Evolutionary conservation across 306 rosid species (phyloP).

Genomic region (Ziziphus jujuba): DNA sequence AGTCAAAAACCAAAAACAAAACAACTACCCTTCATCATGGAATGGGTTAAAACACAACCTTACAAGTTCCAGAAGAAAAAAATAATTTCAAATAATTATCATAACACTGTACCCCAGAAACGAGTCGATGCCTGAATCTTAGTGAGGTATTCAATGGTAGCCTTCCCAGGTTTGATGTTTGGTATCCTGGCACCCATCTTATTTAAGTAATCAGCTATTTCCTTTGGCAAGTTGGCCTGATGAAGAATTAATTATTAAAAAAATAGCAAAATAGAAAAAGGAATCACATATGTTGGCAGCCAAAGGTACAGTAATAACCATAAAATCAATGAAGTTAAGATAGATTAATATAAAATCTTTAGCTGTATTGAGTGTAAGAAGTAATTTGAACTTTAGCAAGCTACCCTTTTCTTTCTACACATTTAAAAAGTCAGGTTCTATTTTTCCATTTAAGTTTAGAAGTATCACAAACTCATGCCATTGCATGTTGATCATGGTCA

Average conservation of each 20-base stretch:
- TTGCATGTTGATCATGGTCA: too few species aligned
- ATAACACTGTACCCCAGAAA: slow-evolving; percentile 74
- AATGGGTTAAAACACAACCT: slow-evolving; percentile 15
- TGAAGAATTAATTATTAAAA: slow-evolving; percentile 25
- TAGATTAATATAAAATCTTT: too few species aligned
- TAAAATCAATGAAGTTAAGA: not conserved
- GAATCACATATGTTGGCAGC: not conserved
- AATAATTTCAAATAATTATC: too few species aligned
- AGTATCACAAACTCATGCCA: too few species aligned
- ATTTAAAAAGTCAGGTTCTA: too few species aligned
- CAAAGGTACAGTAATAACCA: not conserved
- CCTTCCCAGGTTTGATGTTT: slow-evolving; percentile 90
- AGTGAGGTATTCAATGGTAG: slow-evolving; percentile 87
- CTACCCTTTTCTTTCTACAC: too few species aligned
- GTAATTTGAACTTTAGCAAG: too few species aligned
- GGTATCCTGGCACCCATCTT: slow-evolving; percentile 99
- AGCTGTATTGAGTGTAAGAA: not conserved
- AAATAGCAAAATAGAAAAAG: not conserved
- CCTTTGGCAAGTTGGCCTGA: slow-evolving; percentile 99
- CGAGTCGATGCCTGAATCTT: slow-evolving; percentile 99
- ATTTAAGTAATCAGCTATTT: slow-evolving; percentile 94
- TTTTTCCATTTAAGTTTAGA: too few species aligned
- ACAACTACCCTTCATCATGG: slow-evolving; percentile 1
- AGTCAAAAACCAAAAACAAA: slow-evolving; percentile 21
- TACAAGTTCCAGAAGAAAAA: slow-evolving; percentile 6